phyloP scores from a whole-genome alignment of 805 yeast genomes.

The Candida cerambycidarum region DNA sequence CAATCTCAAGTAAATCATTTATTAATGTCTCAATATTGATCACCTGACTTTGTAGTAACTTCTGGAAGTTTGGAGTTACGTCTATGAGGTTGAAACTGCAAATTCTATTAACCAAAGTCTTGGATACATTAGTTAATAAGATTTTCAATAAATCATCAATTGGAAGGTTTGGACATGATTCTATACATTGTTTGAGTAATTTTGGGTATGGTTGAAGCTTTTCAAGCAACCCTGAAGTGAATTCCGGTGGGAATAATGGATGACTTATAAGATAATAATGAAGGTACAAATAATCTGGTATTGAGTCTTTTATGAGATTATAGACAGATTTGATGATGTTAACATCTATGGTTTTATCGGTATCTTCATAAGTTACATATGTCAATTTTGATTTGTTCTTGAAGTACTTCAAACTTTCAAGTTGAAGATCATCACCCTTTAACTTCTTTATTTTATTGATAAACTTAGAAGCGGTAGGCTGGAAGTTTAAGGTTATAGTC shows the following conservation, averaged over 20 bases:
- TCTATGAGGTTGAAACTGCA: slow-evolving; percentile 57
- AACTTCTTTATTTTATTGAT: not conserved
- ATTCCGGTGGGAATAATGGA: slow-evolving; percentile 73
- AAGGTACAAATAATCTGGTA: slow-evolving; percentile 39
- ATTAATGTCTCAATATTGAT: slow-evolving; percentile 39
- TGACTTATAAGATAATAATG: slow-evolving; percentile 79
- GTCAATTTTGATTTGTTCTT: slow-evolving; percentile 9
- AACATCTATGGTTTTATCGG: slow-evolving; percentile 64
- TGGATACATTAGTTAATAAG: slow-evolving; percentile 11
- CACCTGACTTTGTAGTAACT: not conserved
- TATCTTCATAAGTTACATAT: slow-evolving; percentile 51
- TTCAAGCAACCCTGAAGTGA: slow-evolving; percentile 54
- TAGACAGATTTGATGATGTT: slow-evolving; percentile 50
- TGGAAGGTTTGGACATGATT: slow-evolving; percentile 70
- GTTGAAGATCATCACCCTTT: slow-evolving; percentile 10
- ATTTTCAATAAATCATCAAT: slow-evolving; percentile 55
- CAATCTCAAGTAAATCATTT: slow-evolving; percentile 30
- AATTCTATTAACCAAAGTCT: slow-evolving; percentile 66
- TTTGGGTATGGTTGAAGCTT: slow-evolving; percentile 50
- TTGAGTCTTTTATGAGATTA: slow-evolving; percentile 30
- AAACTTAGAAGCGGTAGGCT: not conserved
- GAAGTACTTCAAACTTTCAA: slow-evolving; percentile 12
- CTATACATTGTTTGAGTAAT: slow-evolving; percentile 77
- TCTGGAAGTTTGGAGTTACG: slow-evolving; percentile 42
- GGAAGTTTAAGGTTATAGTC: not conserved